Evolutionary conservation across 2,329 filamentous ascomycete genomes (phyloP).

Genomic region (Alternaria alternata): DNA sequence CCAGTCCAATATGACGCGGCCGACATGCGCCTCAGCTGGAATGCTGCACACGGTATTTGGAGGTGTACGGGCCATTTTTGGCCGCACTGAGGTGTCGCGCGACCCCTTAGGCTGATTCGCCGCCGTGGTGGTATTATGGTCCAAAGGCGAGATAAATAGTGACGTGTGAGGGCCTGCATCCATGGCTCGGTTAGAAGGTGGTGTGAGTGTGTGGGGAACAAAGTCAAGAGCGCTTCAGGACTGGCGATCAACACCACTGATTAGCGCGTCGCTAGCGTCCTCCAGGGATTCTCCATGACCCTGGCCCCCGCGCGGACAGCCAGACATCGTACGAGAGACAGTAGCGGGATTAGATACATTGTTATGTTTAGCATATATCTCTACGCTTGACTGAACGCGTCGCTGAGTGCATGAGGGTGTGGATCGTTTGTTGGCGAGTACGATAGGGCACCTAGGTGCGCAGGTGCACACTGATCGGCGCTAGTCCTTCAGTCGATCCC

Average conservation of each 20-base stretch:
- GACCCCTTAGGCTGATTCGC: background rate
- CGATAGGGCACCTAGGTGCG: slow-evolving; percentile 7
- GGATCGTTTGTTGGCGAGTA: slow-evolving; percentile 5
- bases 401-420: slow-evolving; percentile 9
- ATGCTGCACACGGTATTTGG: background rate
- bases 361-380: slow-evolving; percentile 8
- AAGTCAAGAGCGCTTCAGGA: slow-evolving; percentile 27
- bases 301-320: slow-evolving; percentile 28
- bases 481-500: slow-evolving; percentile 13
- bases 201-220: slow-evolving; percentile 18
- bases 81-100: slow-evolving; percentile 1
- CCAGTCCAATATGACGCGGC: slow-evolving; percentile 6
- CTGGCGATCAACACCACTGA: slow-evolving; percentile 20
- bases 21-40: background rate
- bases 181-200: slow-evolving; percentile 11
- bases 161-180: slow-evolving; percentile 11
- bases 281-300: slow-evolving; percentile 24
- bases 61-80: background rate
- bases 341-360: slow-evolving; percentile 10
- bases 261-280: slow-evolving; percentile 22
- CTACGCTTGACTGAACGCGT: slow-evolving; percentile 12
- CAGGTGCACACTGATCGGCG: slow-evolving; percentile 9
- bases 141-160: background rate
- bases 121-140: background rate
- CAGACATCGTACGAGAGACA: slow-evolving; percentile 17